Evolutionary conservation across 2,329 filamentous ascomycete species (phyloP).

Genomic region (Colletotrichum euphorbiae): DNA sequence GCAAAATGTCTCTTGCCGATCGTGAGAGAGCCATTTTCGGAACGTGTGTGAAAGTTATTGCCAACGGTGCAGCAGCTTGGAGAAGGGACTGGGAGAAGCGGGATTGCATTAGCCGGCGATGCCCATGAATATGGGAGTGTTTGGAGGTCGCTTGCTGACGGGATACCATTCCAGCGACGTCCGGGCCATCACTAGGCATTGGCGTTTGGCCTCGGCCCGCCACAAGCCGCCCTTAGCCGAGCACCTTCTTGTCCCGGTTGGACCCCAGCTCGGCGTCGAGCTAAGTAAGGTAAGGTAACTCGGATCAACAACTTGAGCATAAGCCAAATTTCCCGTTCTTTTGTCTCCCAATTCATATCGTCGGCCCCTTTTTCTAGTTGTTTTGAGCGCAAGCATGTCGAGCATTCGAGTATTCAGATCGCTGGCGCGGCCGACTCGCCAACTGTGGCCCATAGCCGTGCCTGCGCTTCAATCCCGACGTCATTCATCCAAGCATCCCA

Average conservation of each 20-base stretch:
- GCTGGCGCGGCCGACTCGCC: conserved; percentile 49
- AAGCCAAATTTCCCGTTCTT: conserved; percentile 28
- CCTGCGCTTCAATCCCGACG: conserved; percentile 53
- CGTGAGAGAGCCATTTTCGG: conserved; percentile 60
- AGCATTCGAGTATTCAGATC: conserved; percentile 53
- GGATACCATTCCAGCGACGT: conserved; percentile 39
- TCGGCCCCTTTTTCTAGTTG: neutral
- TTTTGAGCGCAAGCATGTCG: conserved; percentile 49
- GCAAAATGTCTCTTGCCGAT: conserved; percentile 58
- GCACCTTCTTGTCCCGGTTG: conserved; percentile 35
- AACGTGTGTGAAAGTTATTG: conserved; percentile 21
- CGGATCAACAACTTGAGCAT: conserved; percentile 24
- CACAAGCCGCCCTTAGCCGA: conserved; percentile 59
- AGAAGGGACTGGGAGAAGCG: conserved; percentile 12
- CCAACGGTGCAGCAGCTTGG: conserved; percentile 39
- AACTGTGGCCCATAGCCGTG: conserved; percentile 45
- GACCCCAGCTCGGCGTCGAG: conserved; percentile 39
- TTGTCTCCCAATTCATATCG: conserved; percentile 10
- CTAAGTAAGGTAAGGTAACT: conserved; percentile 32
- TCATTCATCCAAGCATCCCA: conserved; percentile 70
- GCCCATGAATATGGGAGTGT: conserved; percentile 36
- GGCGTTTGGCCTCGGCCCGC: conserved; percentile 49
- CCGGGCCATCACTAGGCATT: conserved; percentile 12
- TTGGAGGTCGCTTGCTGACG: conserved; percentile 40
- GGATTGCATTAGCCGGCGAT: conserved; percentile 43